Evolutionary conservation across 2,329 filamentous ascomycete genomes (phyloP).

Genomic region (Xylaria sp.): DNA sequence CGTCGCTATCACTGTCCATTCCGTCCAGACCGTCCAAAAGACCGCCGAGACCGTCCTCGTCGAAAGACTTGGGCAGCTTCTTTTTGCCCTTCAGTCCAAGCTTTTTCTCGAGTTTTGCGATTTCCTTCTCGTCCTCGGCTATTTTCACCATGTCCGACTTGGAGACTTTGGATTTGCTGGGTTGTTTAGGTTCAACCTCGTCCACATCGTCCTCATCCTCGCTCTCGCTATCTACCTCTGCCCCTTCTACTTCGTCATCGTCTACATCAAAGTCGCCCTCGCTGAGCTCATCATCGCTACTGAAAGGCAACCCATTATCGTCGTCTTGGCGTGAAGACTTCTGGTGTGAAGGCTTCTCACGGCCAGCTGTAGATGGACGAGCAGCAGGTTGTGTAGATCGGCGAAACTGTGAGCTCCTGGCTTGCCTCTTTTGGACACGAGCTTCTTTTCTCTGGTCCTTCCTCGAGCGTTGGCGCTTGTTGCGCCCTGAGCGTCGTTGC

Average conservation of each 20-base stretch:
- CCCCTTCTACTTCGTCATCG: slow-evolving; percentile 21
- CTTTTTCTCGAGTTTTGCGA: slow-evolving; percentile 84
- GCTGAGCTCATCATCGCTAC: slow-evolving; percentile 31
- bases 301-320: slow-evolving; percentile 14
- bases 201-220: slow-evolving; percentile 31
- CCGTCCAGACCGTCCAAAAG: slow-evolving; percentile 73
- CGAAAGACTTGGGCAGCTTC: slow-evolving; percentile 72
- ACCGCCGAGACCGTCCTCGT: slow-evolving; percentile 82
- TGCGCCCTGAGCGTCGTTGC: slow-evolving; percentile 24
- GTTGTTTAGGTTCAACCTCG: slow-evolving; percentile 42
- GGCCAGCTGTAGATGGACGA: background rate
- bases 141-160: slow-evolving; percentile 65
- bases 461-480: slow-evolving; percentile 36
- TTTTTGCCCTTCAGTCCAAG: slow-evolving; percentile 81
- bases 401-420: slow-evolving; percentile 36
- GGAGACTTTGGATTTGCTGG: slow-evolving; percentile 32
- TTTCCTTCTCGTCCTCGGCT: slow-evolving; percentile 84
- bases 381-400: slow-evolving; percentile 19
- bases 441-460: slow-evolving; percentile 42
- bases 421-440: slow-evolving; percentile 39
- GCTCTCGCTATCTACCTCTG: slow-evolving; percentile 18
- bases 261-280: slow-evolving; percentile 24
- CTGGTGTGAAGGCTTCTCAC: no score
- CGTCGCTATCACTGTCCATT: slow-evolving; percentile 48
- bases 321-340: slow-evolving; percentile 4